Conservation (phyloP, 73 alveolate genomes). For the Paramecium sexaurelia region DNA sequence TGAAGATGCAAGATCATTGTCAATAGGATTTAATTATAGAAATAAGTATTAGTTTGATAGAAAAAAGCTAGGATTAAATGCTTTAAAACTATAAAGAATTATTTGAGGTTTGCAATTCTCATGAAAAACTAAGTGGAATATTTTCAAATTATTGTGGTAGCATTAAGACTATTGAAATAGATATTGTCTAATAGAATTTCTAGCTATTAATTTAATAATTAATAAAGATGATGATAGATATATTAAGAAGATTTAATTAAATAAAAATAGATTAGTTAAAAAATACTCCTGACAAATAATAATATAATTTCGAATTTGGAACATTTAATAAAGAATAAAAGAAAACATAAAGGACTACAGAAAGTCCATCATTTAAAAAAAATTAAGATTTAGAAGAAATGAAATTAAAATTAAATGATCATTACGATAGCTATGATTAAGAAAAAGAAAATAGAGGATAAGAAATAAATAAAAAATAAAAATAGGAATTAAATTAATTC, state of each 20-base stretch:
- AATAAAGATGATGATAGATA: slow-evolving; percentile 29
- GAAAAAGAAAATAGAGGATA: neutral
- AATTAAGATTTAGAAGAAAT: neutral
- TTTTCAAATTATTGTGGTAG: neutral
- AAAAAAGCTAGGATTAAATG: neutral
- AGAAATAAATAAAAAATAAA: neutral
- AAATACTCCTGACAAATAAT: neutral
- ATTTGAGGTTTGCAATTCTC: neutral
- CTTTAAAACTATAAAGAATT: neutral
- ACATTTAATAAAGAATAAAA: slow-evolving; percentile 6
- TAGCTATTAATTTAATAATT: neutral
- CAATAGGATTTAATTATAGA: neutral
- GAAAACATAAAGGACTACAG: neutral
- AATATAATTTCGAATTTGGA: slow-evolving; percentile 21
- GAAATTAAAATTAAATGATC: slow-evolving; percentile 28
- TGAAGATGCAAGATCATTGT: neutral
- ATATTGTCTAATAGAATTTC: neutral
- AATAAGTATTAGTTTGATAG: neutral
- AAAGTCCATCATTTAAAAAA: slow-evolving; percentile 13
- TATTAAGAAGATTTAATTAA: neutral
- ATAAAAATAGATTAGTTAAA: neutral
- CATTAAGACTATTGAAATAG: neutral
- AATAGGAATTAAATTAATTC: neutral
- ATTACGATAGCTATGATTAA: neutral
- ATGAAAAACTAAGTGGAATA: neutral